Evolutionary conservation across 176 grass and related monocot species (phyloP), one percentile per base, ranked within the genome.

Genomic region (Aegilops longissima): DNA sequence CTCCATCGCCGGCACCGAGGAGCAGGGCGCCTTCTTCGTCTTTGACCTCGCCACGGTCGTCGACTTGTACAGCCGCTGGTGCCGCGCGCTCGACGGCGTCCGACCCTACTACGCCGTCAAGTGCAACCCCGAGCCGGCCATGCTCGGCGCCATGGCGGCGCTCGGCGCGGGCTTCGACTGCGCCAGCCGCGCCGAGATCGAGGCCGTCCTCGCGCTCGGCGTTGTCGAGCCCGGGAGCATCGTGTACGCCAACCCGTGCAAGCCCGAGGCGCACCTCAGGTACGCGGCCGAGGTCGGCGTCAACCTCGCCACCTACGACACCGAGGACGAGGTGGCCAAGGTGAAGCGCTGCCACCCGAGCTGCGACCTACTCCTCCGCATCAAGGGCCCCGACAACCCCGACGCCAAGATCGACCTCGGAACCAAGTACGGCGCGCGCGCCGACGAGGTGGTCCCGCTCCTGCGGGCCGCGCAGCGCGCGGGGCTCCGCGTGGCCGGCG

Each of bases 161-260:
- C 44, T 69, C 29, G 42, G 80, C 18, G 18, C 44, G 1, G 64
- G 64, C 12, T 86, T 86, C 61, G 84, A 86, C 62, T 79, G 84
- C 61, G 84, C 42, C 42, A 86, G 84, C 74, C 61, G 30, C 29
- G 63, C 18, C 12, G 84, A 86, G 74, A 79, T 86, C 3, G 74
- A 77, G 74, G 27, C 84, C 11, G 21, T 86, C 38, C 44, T 86
- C 6, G 62, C 44, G 58, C 62, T 86, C 4, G 62, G 84, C 3
- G 63, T 82, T 14, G 49, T 52, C 0, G 10, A 10, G 9, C 8
- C 44, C 10, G 17, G 17, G 17, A 17, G 36, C 6, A 23, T 69
- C 18, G 17, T 82, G 5, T 69, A 23, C 29, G 80, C 64, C 2
- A 82, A 82, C 44, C 63, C 42, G 3, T 82, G 80, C 80, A 82